Evolutionary conservation across 306 rosid species (phyloP), one percentile per base, ranked within the genome.

Genomic region (Argentina anserina): DNA sequence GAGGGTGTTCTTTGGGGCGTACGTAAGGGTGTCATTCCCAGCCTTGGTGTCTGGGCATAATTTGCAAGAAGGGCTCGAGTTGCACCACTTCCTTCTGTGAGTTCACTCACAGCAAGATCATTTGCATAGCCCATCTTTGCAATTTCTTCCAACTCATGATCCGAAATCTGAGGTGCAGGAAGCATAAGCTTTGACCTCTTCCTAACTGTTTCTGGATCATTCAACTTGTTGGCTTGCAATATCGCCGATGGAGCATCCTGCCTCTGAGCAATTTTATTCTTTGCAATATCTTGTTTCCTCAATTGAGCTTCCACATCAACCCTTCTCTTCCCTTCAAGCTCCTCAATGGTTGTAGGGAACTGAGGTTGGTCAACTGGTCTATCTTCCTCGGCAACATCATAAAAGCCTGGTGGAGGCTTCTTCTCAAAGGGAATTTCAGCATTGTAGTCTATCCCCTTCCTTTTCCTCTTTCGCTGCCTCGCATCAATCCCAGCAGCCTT

Each of bases 61-160:
- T 90, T 92, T 67, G 97, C 88, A 69, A 92, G 87, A 82, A 92
- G 97, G 78, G 97, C 90, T 55, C 75, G 93, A 17, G 98, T 87
- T 53, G 98, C 98, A 61, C 90, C 91, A 58, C 92, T 84, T 20
- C 98, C 98, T 81, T 84, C 97, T 1, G 80, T 12, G 17, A 88
- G 78, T 69, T 87, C 98, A 66, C 81, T 85, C 46, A 86, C 92
- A 6, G 86, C 87, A 80, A 90, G 81, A 84, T 92, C 98, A 86
- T 86, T 90, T 23, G 97, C 98, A 83, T 88, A 90, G 68, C 97
- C 97, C 91, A 92, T 87, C 89, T 87, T 92, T 70, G 98, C 98
- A 81, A 92, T 92, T 77, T 92, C 98, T 75, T 92, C 98, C 78
- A 92, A 76, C 78, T 92, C 98, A 69, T 85, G 87, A 64, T 92